Percentiles rank a stretch among this genome's conserved stretches.
Evolutionary conservation across 2,329 filamentous ascomycete species (phyloP).

Genomic region (Penicillium fuscoglaucum): DNA sequence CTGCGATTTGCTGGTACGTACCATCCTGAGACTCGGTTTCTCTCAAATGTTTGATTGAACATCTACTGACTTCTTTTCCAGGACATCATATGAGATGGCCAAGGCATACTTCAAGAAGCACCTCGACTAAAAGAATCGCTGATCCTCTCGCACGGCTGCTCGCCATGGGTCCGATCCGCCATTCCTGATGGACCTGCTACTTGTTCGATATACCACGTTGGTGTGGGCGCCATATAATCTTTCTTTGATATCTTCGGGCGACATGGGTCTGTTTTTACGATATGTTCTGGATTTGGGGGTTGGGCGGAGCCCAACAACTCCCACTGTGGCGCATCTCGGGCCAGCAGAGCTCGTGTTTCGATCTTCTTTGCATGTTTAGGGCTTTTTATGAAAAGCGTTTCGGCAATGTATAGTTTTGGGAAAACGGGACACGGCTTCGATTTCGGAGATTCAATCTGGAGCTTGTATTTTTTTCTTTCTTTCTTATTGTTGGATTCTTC

Average conservation of each 20-base stretch:
- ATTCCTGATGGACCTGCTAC: constrained; percentile 5
- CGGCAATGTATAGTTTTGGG: constrained; percentile 28
- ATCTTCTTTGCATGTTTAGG: constrained; percentile 22
- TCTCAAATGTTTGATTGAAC: not conserved
- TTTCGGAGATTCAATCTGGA: constrained; percentile 15
- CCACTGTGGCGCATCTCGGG: constrained; percentile 12
- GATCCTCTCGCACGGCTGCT: not conserved
- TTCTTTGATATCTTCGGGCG: constrained; percentile 14
- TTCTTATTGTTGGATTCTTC: constrained; percentile 10
- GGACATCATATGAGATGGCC: constrained; percentile 67
- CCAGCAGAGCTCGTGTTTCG: constrained; percentile 9
- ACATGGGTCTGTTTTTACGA: constrained; percentile 16
- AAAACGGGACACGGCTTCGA: constrained; percentile 9
- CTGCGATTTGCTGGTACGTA: constrained; percentile 93
- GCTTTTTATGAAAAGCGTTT: constrained; percentile 22
- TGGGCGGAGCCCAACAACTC: constrained; percentile 16
- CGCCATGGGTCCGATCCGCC: constrained; percentile 8
- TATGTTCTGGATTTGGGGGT: constrained; percentile 4
- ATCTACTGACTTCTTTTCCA: constrained; percentile 29
- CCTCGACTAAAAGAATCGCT: constrained; percentile 22
- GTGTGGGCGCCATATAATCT: constrained; percentile 13
- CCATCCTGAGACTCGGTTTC: not conserved
- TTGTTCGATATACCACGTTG: constrained; percentile 16
- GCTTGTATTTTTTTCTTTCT: constrained; percentile 6
- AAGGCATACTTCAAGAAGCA: constrained; percentile 65